A percentile compares a stretch with the other conserved stretches of the same genome.
These are phyloP conservation scores for Multifurca ochricompacta DNA, from an alignment of 768 basidiomycete genomes.

Conservation along the genomic window DNA sequence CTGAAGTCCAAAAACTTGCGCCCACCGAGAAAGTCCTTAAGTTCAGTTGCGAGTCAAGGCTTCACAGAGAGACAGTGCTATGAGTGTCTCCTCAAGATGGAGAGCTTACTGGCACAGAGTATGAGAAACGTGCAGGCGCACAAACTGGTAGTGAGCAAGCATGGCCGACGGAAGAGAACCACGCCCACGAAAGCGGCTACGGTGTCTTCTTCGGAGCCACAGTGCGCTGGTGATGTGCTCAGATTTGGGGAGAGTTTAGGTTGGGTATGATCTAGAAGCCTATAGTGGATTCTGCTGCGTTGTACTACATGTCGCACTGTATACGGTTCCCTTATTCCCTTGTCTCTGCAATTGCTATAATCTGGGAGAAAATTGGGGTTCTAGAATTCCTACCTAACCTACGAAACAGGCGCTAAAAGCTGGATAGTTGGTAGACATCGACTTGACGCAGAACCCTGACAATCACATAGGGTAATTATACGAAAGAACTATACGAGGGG, in stretches of 20 bases:
- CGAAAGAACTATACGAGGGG: neutral
- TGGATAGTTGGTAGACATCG: neutral
- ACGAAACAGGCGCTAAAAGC: neutral
- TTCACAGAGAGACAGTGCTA: slow-evolving; percentile 66
- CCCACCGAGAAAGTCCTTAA: slow-evolving; percentile 26
- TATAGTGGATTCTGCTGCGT: too few relatives aligned
- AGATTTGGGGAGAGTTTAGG: slow-evolving; percentile 51
- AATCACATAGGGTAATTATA: neutral
- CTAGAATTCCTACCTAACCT: neutral
- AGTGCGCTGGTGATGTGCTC: slow-evolving; percentile 54
- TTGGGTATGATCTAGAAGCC: slow-evolving; percentile 39
- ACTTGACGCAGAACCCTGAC: neutral
- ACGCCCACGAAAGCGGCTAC: slow-evolving; percentile 23
- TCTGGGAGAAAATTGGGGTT: neutral
- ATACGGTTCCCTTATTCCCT: neutral
- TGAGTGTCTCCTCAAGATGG: slow-evolving; percentile 58
- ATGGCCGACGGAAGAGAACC: slow-evolving; percentile 32
- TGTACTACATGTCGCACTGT: slow-evolving; percentile 3
- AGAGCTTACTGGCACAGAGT: slow-evolving; percentile 44
- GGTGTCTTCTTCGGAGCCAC: slow-evolving; percentile 13
- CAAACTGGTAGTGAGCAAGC: slow-evolving; percentile 29
- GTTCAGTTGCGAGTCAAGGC: slow-evolving; percentile 24
- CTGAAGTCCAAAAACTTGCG: slow-evolving; percentile 62
- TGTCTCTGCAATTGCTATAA: slow-evolving; percentile 6
- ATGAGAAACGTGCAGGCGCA: slow-evolving; percentile 33